Base-by-base conservation (phyloP, 768 basidiomycete species). In the Termitomyces sp. region DNA sequence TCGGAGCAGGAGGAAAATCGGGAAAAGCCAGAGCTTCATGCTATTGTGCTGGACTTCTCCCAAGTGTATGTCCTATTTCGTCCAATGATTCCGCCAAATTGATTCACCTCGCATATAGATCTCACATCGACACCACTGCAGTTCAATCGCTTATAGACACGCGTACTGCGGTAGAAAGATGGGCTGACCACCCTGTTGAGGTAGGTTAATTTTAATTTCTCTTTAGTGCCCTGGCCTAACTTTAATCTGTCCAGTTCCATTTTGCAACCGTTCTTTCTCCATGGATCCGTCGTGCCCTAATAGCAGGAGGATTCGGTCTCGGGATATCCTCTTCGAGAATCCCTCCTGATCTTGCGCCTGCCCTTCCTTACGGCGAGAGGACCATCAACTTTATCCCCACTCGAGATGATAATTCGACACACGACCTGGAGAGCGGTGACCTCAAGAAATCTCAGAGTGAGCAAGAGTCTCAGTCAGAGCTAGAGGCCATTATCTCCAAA, bases 11-110 rank as follows among this genome's bases (percentile, higher is more conserved):
- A 63, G 44, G 73, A 70, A 15, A 81, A 89, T 56, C 64, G 73
- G 25, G 72, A 70, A 62, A 84, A 79, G 63, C 92, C 95, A 0
- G 65, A 74, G 20, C 74, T 98, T 43, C 86, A 85, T 53, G 94
- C 96, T 12, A 81, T 99, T 60, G 89, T 99, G 27, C 75, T 98
- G 18, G 97, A 99, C 68, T 93, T 98, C 65, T 85, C 92, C 31
- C 74, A 82, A 32, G 88, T 95, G 82, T 89, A 66, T 67, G 85
- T 73, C 36, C 18, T 52, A 1, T 23, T 35, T 36, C 40, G 7
- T 20, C 25, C 13, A n/a, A 22, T 9, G 45, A 13, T 32, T 31
- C 12, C 35, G 2, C 51, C 22, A 57, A 50, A 31, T 18, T 47
- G 15, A 47, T 51, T 32, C 32, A 45, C 15, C 29, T 12, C 18